Percentiles rank a stretch among this genome's conserved stretches.
Evolutionary conservation across 148 eudicot genomes (phyloP).

Genomic region (Cornus kousa): DNA sequence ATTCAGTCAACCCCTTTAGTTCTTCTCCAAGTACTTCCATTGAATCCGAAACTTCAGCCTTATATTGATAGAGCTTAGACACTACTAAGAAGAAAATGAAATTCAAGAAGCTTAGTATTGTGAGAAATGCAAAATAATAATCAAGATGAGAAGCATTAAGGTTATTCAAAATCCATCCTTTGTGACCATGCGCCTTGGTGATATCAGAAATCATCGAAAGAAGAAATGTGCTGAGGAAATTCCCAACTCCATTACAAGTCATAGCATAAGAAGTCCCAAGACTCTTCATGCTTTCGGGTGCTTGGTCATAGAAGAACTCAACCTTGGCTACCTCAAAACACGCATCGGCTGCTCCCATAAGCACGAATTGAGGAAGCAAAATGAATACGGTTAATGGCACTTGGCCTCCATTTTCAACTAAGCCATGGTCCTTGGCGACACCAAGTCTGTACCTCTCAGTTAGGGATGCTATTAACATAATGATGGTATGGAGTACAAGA

Average conservation of each 20-base stretch:
- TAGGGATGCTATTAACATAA: background rate
- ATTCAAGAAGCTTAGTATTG: background rate
- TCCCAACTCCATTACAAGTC: background rate
- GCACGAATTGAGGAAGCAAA: background rate
- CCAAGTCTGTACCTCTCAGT: background rate
- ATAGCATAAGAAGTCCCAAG: background rate
- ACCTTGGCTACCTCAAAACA: background rate
- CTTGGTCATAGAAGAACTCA: slow-evolving; percentile 6
- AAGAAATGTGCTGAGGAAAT: background rate
- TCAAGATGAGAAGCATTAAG: slow-evolving; percentile 5
- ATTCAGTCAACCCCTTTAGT: background rate
- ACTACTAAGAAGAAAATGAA: background rate
- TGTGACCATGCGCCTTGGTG: background rate
- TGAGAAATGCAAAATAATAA: background rate
- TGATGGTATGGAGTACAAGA: background rate
- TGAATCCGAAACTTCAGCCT: background rate
- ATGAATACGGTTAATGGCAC: background rate
- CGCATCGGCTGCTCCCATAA: background rate
- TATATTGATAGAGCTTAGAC: background rate
- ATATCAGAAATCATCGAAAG: background rate
- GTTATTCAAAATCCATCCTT: background rate
- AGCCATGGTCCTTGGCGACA: background rate
- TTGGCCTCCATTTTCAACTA: background rate
- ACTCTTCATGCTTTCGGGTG: slow-evolving; percentile 5
- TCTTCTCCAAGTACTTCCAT: background rate